A percentile compares a stretch with the other conserved stretches of the same genome.
These are phyloP conservation scores for Trametes sp. DNA, from an alignment of 1,284 basidiomycete species.

Conservation along the genomic window DNA sequence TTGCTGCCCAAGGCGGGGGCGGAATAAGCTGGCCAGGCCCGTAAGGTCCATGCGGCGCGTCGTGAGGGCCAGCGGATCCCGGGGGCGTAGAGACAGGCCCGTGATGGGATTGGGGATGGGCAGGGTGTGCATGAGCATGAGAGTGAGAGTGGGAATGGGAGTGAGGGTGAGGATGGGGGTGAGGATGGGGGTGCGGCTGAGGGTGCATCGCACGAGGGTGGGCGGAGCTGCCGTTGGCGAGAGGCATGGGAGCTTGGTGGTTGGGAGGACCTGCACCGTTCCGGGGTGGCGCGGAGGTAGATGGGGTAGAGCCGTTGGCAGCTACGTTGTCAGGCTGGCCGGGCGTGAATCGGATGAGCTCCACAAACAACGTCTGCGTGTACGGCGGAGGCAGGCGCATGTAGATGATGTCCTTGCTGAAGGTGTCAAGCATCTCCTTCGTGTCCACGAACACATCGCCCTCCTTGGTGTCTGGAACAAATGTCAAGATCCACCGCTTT, in stretches of 20 bases:
- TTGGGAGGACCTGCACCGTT: slow-evolving; percentile 17
- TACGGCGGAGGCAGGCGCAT: slow-evolving; percentile 69
- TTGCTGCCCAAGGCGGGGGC: slow-evolving; percentile 74
- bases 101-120: neutral
- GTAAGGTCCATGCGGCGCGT: slow-evolving; percentile 31
- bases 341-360: slow-evolving; percentile 69
- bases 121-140: slow-evolving; percentile 9
- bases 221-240: slow-evolving; percentile 40
- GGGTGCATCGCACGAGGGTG: slow-evolving; percentile 40
- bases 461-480: slow-evolving; percentile 50
- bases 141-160: slow-evolving; percentile 24
- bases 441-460: slow-evolving; percentile 71
- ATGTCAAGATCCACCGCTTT: neutral
- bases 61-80: slow-evolving; percentile 44
- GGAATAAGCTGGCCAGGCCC: slow-evolving; percentile 49
- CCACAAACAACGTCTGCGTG: slow-evolving; percentile 74
- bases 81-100: slow-evolving; percentile 27
- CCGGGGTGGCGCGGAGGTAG: slow-evolving; percentile 5
- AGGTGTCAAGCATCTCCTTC: slow-evolving; percentile 74
- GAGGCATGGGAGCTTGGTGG: slow-evolving; percentile 43
- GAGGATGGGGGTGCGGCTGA: slow-evolving; percentile 39
- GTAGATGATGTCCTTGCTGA: slow-evolving; percentile 74
- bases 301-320: slow-evolving; percentile 19
- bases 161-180: too few species aligned
- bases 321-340: slow-evolving; percentile 52